Evolutionary conservation across 257 asterid genomes (phyloP).

Genomic region (Solanum pennellii): DNA sequence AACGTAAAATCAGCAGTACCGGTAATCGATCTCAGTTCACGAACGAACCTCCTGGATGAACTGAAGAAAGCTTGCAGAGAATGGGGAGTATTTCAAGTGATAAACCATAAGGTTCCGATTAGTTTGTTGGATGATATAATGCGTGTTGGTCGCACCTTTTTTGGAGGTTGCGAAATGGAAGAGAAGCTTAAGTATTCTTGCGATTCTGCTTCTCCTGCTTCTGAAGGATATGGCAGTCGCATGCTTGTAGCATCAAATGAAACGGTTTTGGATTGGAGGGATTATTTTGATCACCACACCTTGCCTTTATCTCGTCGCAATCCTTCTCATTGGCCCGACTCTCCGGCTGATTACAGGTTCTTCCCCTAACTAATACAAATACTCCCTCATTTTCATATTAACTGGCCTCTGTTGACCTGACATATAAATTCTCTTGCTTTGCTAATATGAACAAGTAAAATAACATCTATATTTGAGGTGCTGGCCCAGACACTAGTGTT

Average conservation of each 20-base stretch:
- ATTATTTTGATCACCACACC: conserved; percentile 79
- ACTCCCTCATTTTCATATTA: background rate
- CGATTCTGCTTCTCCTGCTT: conserved; percentile 57
- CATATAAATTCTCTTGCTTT: background rate
- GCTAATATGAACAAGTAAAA: background rate
- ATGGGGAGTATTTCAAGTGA: conserved; percentile 90
- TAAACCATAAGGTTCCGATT: conserved; percentile 52
- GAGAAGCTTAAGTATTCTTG: conserved; percentile 55
- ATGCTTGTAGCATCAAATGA: conserved; percentile 66
- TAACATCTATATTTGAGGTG: background rate
- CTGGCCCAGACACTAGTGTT: background rate
- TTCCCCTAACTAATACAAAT: background rate
- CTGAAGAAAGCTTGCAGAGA: conserved; percentile 50
- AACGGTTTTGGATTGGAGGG: conserved; percentile 91
- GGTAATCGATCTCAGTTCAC: conserved; percentile 33
- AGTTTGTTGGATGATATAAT: conserved; percentile 44
- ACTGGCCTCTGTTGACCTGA: background rate
- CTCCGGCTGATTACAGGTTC: conserved; percentile 59
- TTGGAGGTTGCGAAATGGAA: conserved; percentile 48
- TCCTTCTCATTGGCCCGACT: conserved; percentile 71
- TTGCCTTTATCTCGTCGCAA: conserved; percentile 64
- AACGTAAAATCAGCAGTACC: conserved; percentile 13
- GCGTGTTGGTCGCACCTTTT: conserved; percentile 46
- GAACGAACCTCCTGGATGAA: conserved; percentile 6
- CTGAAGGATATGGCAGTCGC: conserved; percentile 90